Base-by-base conservation (phyloP, 495 filamentous ascomycete genomes). In the Endocarpon pusillum region DNA sequence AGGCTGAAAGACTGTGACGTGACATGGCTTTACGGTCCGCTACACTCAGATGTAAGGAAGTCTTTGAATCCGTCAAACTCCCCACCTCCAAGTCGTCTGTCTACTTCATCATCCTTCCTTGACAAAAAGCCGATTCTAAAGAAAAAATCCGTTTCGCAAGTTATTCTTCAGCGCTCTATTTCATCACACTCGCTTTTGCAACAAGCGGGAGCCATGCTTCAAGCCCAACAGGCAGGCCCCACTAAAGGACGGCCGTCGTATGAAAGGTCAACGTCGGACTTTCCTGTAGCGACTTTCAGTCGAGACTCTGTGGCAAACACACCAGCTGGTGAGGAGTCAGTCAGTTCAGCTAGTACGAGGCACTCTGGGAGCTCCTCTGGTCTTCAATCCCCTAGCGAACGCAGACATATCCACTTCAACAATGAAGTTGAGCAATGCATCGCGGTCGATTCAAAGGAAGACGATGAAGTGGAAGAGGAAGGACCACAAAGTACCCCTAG, bases 1-100 rank as follows among this genome's bases (percentile, higher is more conserved):
- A 94, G 86, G 87, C 58, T 96, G 24, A 97, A 97, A 48, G 89
- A 97, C 43, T 85, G 78, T 49, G 89, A 97, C 50, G 84, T 94
- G 17, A 96, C 89, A 32, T 97, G 89, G 89, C 64, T 97, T 2
- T 97, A 97, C 46, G 89, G 89, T 0, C 89, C 89, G 19, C 57
- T 97, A 21, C 87, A 91, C 47, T 77, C 76, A 2, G 74, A 64
- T 29, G 58, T 49, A 24, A 63, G 49, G 5, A 62, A 39, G 33
- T 42, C 53, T 8, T 49, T 59, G 11, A 34, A 45, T 9, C 49
- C 51, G 3, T 52, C 58, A 41, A 60, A 46, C 22, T 67, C 57
- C 34, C 69, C 60, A 24, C 78, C 69, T 41, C 66, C 60, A 27
- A 70, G 65, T 43, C 54, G 58, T 36, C 48, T 92, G 7, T 86